These are phyloP conservation scores for Colletotrichum euphorbiae DNA, from an alignment of 2,329 filamentous ascomycete genomes.

Conservation along the genomic window DNA sequence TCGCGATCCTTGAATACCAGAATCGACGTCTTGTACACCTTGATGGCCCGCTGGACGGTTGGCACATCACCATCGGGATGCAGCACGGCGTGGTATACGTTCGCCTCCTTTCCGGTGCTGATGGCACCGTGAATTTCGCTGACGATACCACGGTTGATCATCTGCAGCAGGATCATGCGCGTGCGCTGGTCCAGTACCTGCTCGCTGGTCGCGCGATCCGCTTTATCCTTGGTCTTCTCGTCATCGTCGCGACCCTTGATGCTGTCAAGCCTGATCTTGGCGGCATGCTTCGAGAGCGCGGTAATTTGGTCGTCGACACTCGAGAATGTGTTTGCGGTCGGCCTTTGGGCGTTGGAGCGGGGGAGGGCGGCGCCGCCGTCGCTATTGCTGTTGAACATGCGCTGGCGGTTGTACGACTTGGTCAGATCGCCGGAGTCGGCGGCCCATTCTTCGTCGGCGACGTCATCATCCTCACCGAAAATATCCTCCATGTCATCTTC, in stretches of 20 bases:
- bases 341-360: slow-evolving; percentile 82
- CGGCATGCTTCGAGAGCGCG: slow-evolving; percentile 84
- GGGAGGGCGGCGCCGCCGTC: slow-evolving; percentile 64
- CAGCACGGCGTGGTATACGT: slow-evolving; percentile 91
- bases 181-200: slow-evolving; percentile 95
- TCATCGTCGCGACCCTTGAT: slow-evolving; percentile 58
- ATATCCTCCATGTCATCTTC: slow-evolving; percentile 56
- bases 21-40: slow-evolving; percentile 99
- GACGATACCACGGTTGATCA: slow-evolving; percentile 92
- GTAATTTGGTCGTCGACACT: slow-evolving; percentile 89
- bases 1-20: slow-evolving; percentile 98
- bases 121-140: slow-evolving; percentile 95
- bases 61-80: slow-evolving; percentile 67
- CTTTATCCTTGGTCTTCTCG: slow-evolving; percentile 81
- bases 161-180: slow-evolving; percentile 93
- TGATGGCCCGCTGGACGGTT: slow-evolving; percentile 85
- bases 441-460: slow-evolving; percentile 66
- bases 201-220: slow-evolving; percentile 92
- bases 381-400: slow-evolving; percentile 67
- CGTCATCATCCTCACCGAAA: slow-evolving; percentile 70
- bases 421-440: slow-evolving; percentile 76
- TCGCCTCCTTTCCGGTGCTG: slow-evolving; percentile 97
- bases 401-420: slow-evolving; percentile 89
- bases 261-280: slow-evolving; percentile 83
- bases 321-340: slow-evolving; percentile 81